Conservation (phyloP, 495 filamentous ascomycete genomes). For the Sordaria brevicollis region DNA sequence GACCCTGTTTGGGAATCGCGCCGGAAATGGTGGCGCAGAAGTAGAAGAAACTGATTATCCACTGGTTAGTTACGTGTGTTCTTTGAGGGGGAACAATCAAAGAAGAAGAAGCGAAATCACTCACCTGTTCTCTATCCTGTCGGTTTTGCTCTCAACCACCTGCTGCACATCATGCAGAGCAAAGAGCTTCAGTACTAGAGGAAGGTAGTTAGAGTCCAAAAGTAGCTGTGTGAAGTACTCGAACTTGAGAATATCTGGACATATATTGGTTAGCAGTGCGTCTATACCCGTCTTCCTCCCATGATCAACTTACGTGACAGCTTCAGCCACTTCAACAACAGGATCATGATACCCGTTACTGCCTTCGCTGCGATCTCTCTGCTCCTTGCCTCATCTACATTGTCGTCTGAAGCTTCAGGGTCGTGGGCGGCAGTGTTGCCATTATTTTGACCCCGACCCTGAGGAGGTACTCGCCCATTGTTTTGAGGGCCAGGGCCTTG, state of each 20-base stretch:
- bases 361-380: constrained; percentile 87
- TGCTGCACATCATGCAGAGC: constrained; percentile 86
- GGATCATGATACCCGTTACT: constrained; percentile 71
- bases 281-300: neutral
- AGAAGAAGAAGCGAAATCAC: neutral
- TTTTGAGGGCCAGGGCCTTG: constrained; percentile 20
- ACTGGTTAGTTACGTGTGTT: neutral
- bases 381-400: constrained; percentile 67
- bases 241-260: constrained; percentile 79
- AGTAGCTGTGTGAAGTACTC: constrained; percentile 92
- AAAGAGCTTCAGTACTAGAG: constrained; percentile 83
- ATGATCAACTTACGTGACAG: constrained; percentile 61
- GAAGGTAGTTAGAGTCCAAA: constrained; percentile 87
- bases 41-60: constrained; percentile 65
- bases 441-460: constrained; percentile 20
- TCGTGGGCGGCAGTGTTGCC: constrained; percentile 26
- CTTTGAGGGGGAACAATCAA: neutral
- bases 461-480: constrained; percentile 20
- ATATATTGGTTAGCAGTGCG: constrained; percentile 17
- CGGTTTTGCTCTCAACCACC: constrained; percentile 73
- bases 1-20: constrained; percentile 10
- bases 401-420: constrained; percentile 45
- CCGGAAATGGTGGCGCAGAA: constrained; percentile 58
- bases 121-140: constrained; percentile 74
- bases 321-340: constrained; percentile 94